Evolutionary conservation across 164 flowering plant species (phyloP).

Genomic region (Platanus orientalis): DNA sequence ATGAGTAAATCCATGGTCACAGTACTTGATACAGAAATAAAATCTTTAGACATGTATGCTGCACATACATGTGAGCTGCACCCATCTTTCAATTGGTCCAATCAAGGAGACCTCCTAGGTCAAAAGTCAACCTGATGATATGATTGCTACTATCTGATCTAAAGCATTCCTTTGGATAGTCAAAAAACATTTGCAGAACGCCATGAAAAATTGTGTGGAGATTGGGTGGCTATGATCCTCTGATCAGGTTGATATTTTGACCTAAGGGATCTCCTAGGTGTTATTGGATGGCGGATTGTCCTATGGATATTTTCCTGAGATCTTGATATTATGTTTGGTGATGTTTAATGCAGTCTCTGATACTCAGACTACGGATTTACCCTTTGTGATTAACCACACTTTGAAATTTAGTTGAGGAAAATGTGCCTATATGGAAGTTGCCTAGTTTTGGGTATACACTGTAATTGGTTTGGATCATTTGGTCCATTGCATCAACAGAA

Average conservation of each 20-base stretch:
- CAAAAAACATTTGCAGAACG: background rate
- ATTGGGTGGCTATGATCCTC: background rate
- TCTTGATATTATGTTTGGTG: background rate
- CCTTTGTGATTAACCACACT: too few relatives aligned
- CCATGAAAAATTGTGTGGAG: background rate
- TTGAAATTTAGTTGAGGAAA: too few relatives aligned
- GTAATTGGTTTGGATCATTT: conserved; percentile 1
- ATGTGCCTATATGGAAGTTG: background rate
- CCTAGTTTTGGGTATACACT: background rate
- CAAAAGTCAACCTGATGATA: background rate
- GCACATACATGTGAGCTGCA: too few relatives aligned
- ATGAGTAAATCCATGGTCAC: background rate
- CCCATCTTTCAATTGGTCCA: background rate
- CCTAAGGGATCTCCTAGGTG: background rate
- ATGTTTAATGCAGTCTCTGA: background rate
- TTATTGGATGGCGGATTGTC: background rate
- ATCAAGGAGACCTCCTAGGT: background rate
- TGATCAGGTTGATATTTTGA: background rate
- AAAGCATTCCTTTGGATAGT: background rate
- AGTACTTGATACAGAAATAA: too few relatives aligned
- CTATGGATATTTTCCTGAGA: background rate
- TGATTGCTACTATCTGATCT: background rate
- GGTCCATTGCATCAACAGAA: conserved; percentile 36
- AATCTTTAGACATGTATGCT: too few relatives aligned
- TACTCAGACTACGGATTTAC: background rate